Conservation (phyloP, 2,329 filamentous ascomycete genomes). For the Chalaropsis thielavioides region DNA sequence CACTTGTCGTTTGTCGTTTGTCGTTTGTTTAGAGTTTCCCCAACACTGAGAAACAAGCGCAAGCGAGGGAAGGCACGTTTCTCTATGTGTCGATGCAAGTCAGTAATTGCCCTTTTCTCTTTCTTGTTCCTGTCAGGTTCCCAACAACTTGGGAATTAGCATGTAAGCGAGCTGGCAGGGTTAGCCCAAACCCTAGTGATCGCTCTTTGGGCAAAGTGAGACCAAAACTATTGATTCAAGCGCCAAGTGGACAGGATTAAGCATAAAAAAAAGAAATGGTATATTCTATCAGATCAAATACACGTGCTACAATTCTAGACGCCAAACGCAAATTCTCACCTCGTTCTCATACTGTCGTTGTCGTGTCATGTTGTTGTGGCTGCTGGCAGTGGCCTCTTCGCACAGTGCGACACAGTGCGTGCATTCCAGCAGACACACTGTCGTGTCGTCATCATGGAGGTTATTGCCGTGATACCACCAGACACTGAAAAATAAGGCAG, state of each 20-base stretch:
- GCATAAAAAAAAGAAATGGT: background rate
- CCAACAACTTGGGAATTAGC: no score
- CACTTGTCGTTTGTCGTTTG: no score
- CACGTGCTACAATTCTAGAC: background rate
- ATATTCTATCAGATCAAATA: conserved; percentile 1
- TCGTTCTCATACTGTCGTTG: background rate
- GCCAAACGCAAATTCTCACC: background rate
- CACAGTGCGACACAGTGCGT: background rate
- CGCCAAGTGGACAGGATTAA: background rate
- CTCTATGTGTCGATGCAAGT: no score
- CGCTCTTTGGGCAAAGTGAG: background rate
- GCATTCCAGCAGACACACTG: no score
- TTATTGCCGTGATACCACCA: background rate
- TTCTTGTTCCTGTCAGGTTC: no score
- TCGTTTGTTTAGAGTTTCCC: no score
- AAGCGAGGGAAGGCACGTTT: no score
- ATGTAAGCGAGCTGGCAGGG: no score
- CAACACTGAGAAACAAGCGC: no score
- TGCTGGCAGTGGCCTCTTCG: background rate
- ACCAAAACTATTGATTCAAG: background rate
- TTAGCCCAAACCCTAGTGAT: background rate
- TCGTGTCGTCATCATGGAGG: background rate
- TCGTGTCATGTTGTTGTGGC: background rate
- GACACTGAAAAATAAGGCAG: background rate
- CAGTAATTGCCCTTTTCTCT: no score